Percentiles rank a stretch among this genome's conserved stretches.
Conservation (phyloP, 2,329 filamentous ascomycete species). For the Escovopsis sp. region DNA sequence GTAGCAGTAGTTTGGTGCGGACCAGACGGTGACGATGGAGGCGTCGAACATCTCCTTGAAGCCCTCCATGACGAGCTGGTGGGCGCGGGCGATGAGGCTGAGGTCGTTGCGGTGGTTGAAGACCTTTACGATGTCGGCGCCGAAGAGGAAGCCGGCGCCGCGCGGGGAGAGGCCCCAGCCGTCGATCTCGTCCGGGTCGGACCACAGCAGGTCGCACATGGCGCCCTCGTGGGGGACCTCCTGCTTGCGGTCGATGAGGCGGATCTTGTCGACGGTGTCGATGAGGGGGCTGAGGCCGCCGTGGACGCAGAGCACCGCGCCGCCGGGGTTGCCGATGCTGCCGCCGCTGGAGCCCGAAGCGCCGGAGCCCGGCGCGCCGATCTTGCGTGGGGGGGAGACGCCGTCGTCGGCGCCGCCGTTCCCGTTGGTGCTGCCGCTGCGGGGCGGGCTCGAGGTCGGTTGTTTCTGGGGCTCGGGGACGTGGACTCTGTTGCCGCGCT, state of each 20-base stretch:
- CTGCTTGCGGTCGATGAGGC: slow-evolving; percentile 88
- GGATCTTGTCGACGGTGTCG: slow-evolving; percentile 89
- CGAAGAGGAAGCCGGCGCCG: slow-evolving; percentile 90
- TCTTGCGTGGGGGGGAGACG: slow-evolving; percentile 12
- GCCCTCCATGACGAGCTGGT: slow-evolving; percentile 97
- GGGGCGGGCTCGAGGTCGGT: slow-evolving; percentile 6
- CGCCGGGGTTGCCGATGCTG: slow-evolving; percentile 52
- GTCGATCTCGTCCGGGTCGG: slow-evolving; percentile 93
- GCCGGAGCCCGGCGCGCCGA: slow-evolving; percentile 65
- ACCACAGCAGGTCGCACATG: slow-evolving; percentile 98
- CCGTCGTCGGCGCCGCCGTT: slow-evolving; percentile 9
- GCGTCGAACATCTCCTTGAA: slow-evolving; percentile 99
- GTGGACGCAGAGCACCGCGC: slow-evolving; percentile 88
- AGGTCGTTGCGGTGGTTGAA: slow-evolving; percentile 95
- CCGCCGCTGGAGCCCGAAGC: slow-evolving; percentile 56
- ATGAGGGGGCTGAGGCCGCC: slow-evolving; percentile 84
- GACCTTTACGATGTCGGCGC: slow-evolving; percentile 83
- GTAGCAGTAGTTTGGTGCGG: slow-evolving; percentile 93
- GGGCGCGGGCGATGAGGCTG: slow-evolving; percentile 79
- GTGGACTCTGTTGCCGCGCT: slow-evolving; percentile 11
- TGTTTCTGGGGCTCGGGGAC: not conserved
- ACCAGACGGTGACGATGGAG: slow-evolving; percentile 97
- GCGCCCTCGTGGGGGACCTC: slow-evolving; percentile 96
- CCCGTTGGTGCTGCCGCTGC: slow-evolving; percentile 12
- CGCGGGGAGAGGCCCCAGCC: slow-evolving; percentile 91